phyloP scores from a whole-genome alignment of 768 basidiomycete species.

The Tricholoma terreum region DNA sequence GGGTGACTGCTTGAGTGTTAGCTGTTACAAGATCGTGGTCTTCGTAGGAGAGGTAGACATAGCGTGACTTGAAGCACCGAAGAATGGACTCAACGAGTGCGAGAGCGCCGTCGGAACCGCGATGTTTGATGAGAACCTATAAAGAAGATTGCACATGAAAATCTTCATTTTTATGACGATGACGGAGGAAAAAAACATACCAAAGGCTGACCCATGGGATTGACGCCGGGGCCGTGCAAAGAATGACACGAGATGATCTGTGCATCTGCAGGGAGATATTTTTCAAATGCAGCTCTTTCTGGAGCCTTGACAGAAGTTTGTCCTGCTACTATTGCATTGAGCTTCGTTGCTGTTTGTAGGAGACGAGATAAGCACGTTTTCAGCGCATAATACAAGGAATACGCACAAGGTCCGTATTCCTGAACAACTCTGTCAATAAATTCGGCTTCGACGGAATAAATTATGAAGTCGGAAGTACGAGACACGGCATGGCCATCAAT shows the following conservation, averaged over 20 bases:
- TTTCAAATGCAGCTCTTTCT: conserved; percentile 86
- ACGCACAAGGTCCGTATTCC: conserved; percentile 89
- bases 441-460: conserved; percentile 95
- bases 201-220: conserved; percentile 84
- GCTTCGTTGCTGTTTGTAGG: conserved; percentile 70
- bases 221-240: conserved; percentile 89
- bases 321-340: conserved; percentile 88
- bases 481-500: conserved; percentile 86
- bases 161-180: neutral
- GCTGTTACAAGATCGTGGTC: conserved; percentile 96
- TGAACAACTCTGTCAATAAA: conserved; percentile 79
- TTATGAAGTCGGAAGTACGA: conserved; percentile 85
- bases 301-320: conserved; percentile 98
- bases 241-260: conserved; percentile 93
- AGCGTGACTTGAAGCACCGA: conserved; percentile 74
- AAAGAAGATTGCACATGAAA: neutral
- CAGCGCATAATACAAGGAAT: neutral
- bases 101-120: conserved; percentile 72
- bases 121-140: conserved; percentile 86
- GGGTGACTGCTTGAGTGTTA: conserved; percentile 97
- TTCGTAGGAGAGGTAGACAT: conserved; percentile 92
- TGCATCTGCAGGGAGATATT: conserved; percentile 79
- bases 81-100: conserved; percentile 80
- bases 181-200: conserved; percentile 39
- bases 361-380: conserved; percentile 3